Evolutionary conservation across 2,329 filamentous ascomycete genomes (phyloP).

Genomic region (Penicillium expansum): DNA sequence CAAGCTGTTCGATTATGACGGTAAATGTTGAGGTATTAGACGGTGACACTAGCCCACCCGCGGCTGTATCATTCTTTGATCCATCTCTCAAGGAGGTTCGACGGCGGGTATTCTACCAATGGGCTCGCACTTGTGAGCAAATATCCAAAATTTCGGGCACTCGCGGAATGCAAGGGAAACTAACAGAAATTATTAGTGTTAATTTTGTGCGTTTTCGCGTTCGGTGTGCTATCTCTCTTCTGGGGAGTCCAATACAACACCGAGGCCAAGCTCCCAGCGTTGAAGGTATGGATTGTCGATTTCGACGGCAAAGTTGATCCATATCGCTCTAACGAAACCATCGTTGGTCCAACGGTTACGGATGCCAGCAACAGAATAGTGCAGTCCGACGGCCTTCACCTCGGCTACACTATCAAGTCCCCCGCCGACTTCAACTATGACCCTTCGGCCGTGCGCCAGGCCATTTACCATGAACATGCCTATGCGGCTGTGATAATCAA

Average conservation of each 20-base stretch:
- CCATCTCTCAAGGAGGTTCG: conserved; percentile 24
- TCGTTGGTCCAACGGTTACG: conserved; percentile 58
- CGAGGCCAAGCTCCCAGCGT: conserved; percentile 47
- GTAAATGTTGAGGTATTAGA: background rate
- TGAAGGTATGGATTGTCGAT: conserved; percentile 61
- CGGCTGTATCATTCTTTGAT: conserved; percentile 30
- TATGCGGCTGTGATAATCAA: conserved; percentile 64
- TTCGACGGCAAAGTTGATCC: conserved; percentile 59
- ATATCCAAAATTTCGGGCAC: background rate
- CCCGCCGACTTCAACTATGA: conserved; percentile 56
- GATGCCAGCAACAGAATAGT: conserved; percentile 47
- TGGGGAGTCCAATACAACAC: conserved; percentile 58
- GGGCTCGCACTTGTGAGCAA: conserved; percentile 25
- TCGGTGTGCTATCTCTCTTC: conserved; percentile 58
- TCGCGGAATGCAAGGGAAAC: background rate
- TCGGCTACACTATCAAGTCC: conserved; percentile 53
- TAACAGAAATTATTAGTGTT: conserved; percentile 19
- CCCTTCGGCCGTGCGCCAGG: conserved; percentile 55
- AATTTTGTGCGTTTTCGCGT: conserved; percentile 55
- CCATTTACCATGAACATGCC: conserved; percentile 57
- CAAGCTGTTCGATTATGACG: background rate
- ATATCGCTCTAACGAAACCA: conserved; percentile 48
- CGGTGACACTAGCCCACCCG: conserved; percentile 5
- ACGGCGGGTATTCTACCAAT: conserved; percentile 22
- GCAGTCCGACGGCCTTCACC: conserved; percentile 37